Conservation (phyloP, 495 filamentous ascomycete genomes). For the Aspergillus diversus region DNA sequence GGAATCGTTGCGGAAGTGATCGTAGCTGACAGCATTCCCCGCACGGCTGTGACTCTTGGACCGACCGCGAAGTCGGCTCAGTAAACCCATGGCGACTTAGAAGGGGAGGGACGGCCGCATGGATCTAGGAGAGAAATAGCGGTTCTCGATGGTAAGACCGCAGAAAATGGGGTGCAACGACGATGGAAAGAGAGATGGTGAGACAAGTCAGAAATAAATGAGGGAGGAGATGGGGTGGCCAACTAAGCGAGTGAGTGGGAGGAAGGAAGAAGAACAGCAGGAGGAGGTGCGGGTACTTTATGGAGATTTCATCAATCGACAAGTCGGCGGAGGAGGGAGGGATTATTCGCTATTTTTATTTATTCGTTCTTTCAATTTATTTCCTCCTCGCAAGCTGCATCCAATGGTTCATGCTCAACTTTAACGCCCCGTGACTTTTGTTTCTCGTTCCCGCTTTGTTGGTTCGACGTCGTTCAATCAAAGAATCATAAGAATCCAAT, state of each 20-base stretch:
- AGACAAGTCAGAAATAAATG: conserved; percentile 10
- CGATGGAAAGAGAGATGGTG: conserved; percentile 3
- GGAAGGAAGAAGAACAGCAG: background rate
- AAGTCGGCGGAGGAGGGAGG: too few relatives aligned
- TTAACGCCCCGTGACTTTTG: background rate
- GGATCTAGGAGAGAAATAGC: conserved; percentile 3
- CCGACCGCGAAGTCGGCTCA: conserved; percentile 40
- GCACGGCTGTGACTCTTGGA: conserved; percentile 40
- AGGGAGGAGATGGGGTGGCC: conserved; percentile 14
- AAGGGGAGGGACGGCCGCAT: conserved; percentile 3
- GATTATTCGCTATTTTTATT: too few relatives aligned
- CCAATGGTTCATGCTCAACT: background rate
- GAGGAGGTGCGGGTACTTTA: background rate
- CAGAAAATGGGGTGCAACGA: conserved; percentile 1
- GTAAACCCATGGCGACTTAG: conserved; percentile 39
- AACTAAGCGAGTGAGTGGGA: conserved; percentile 15
- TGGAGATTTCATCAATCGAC: background rate
- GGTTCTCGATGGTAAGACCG: background rate
- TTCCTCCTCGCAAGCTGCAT: background rate
- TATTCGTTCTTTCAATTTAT: too few relatives aligned
- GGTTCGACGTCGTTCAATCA: conserved; percentile 1
- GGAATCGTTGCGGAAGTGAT: conserved; percentile 27
- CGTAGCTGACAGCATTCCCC: conserved; percentile 30
- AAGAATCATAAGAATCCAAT: background rate
- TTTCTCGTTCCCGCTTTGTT: background rate